Evolutionary conservation across 2,329 filamentous ascomycete genomes (phyloP).

Genomic region (Arthroderma uncinatum): DNA sequence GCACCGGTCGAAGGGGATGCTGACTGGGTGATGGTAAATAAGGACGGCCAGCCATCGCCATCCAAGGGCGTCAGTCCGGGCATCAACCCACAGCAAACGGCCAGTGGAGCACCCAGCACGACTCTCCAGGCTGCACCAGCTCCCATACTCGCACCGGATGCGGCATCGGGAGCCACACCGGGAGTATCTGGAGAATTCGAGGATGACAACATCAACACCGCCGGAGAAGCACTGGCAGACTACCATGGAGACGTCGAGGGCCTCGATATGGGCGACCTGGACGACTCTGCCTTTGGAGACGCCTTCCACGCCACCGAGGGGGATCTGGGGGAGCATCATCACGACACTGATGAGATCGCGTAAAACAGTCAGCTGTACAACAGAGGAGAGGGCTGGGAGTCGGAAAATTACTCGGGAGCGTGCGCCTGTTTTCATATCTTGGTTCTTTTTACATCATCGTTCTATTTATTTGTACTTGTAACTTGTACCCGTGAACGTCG

Average conservation of each 20-base stretch:
- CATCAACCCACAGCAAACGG: constrained; percentile 6
- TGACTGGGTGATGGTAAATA: constrained; percentile 67
- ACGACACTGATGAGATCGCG: constrained; percentile 33
- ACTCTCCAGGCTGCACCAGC: constrained; percentile 16
- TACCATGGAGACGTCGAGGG: constrained; percentile 50
- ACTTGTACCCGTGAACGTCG: neutral
- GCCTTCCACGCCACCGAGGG: constrained; percentile 56
- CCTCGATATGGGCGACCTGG: constrained; percentile 51
- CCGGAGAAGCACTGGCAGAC: constrained; percentile 57
- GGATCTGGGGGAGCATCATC: constrained; percentile 26
- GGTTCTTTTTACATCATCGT: neutral
- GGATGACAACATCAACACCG: constrained; percentile 47
- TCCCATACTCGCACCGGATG: constrained; percentile 35
- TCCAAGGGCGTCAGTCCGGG: constrained; percentile 10
- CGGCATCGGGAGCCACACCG: constrained; percentile 12
- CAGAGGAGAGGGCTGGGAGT: neutral
- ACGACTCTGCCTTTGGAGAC: constrained; percentile 73
- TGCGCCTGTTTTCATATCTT: neutral
- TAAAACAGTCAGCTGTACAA: constrained; percentile 13
- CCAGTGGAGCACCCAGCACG: neutral
- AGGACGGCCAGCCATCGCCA: constrained; percentile 38
- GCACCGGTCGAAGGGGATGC: constrained; percentile 43
- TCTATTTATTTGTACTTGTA: neutral
- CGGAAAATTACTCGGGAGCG: neutral
- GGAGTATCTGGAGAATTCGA: constrained; percentile 6